These are phyloP conservation scores for Polygonum aviculare DNA, from an alignment of 148 eudicot species.

Conservation along the genomic window DNA sequence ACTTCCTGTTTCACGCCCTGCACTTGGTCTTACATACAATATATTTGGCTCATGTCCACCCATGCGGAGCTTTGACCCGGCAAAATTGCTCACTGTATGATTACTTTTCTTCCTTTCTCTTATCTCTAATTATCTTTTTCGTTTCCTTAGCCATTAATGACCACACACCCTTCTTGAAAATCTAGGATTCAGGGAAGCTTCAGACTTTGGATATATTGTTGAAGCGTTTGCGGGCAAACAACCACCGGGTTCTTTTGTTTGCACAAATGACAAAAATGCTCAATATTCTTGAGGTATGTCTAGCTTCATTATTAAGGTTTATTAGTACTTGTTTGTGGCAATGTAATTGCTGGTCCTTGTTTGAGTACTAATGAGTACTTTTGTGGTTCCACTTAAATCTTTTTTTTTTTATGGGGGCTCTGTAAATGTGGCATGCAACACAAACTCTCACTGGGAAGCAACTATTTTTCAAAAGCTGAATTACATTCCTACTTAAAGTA, in stretches of 20 bases:
- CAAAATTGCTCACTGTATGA: slow-evolving; percentile 88
- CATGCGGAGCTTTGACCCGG: slow-evolving; percentile 90
- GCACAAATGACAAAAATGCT: slow-evolving; percentile 99
- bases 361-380: not conserved
- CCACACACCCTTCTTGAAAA: slow-evolving; percentile 2
- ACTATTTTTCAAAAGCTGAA: no score
- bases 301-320: not conserved
- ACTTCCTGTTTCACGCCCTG: slow-evolving; percentile 71
- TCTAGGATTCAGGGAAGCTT: slow-evolving; percentile 96
- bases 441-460: not conserved
- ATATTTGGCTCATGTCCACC: slow-evolving; percentile 96
- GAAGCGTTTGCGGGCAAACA: slow-evolving; percentile 88
- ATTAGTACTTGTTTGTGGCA: not conserved
- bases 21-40: slow-evolving; percentile 68
- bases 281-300: slow-evolving; percentile 85
- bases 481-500: no score
- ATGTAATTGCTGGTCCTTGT: not conserved
- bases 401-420: not conserved
- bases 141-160: not conserved
- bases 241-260: slow-evolving; percentile 92
- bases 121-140: slow-evolving; percentile 5
- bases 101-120: not conserved
- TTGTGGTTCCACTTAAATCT: not conserved
- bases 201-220: slow-evolving; percentile 91
- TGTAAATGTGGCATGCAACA: not conserved